Evolutionary conservation across 495 filamentous ascomycete species (phyloP), one percentile per base, ranked within the genome.

Genomic region (Annulohypoxylon nitens): DNA sequence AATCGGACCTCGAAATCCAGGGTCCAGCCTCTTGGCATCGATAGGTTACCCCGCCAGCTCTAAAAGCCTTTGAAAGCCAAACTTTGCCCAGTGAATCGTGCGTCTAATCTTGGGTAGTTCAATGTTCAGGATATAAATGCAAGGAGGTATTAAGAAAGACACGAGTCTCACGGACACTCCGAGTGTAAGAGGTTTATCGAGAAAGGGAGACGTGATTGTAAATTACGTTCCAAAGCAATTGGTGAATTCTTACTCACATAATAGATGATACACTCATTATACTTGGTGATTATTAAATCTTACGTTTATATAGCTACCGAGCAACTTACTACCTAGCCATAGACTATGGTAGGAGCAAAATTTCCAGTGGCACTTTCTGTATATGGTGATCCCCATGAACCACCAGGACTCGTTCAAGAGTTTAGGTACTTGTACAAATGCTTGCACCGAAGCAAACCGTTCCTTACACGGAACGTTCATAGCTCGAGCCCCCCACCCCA

Each of bases 11-110:
- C 53, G 26, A 60, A 34, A 41, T 64, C 58, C 61, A 70, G 61
- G 61, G 61, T 70, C 61, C 30, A 70, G 59, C 47, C 58, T 69
- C 20, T 61, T 20, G 57, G 64, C 53, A 8, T 55, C 30, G 50
- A 30, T 54, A n/a, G 11, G 26, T 9, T 3, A 26, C 57, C 57
- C 57, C 57, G 43, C 30, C 14, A 33, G 36, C 2, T 26, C 20
- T 14, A 37, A 37, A 47, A 23, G 48, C 20, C 12, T 51, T 26
- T 51, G 9, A 47, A 47, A 20, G 43, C 43, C 43, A 47, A 47
- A 47, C 43, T 18, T 47, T 47, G 30, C 30, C 5, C 3, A 30
- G 30, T 30, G 43, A 47, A 20, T 47, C 43, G 43, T 47, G 43
- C 8, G 16, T 20, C 16, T n/a, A 8, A 16, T 47, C 43, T 47